Evolutionary conservation across 192 early-diverging fungal genomes (phyloP), one percentile per base, ranked within the genome.

Genomic region (Coemansia sp.): DNA sequence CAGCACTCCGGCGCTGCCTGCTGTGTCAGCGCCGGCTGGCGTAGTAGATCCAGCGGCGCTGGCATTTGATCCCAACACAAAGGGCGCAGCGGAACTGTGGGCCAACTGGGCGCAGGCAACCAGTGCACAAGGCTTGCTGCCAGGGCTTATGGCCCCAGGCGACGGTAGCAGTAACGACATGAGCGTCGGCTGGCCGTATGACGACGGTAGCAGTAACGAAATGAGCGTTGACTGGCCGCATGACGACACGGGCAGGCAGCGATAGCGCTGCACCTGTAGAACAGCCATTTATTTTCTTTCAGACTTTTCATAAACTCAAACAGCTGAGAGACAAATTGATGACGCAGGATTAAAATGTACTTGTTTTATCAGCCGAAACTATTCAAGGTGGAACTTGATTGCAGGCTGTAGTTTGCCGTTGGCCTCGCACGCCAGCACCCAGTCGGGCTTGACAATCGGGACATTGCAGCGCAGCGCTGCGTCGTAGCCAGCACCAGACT

Each of bases 391-490:
- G 29, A 69, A 81, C 53, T 81, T 75, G 31, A 81, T 81, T 2
- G 83, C 83, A 5, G 83, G 83, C 83, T 98, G 96, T 12, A 99
- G 85, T 72, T 94, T 95, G 61, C 89, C 88, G 61, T 93, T 89
- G 57, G 85, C 84, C 62, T 95, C 92, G 74, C 95, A 97, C 14
- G 91, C 91, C 38, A 93, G 86, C 59, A 99, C 78, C 90, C 96
- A 99, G 71, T 96, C 94, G 17, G 95, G 94, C 49, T 88, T 93
- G 31, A 98, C 96, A 67, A 96, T 85, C 16, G 97, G 97, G 69
- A 98, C 96, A 64, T 93, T 96, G 76, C 87, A 85, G 54, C 91
- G 89, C 70, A 92, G 65, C 0, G 97, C 96, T 6, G 86, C 85
- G 54, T 95, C 92, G 74, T 92, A 98, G 57, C 92, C 92, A 22